Percentiles rank a stretch among this genome's conserved stretches.
Conservation (phyloP, 108 stramenopile species). For the Fragilaria crotonensis region DNA sequence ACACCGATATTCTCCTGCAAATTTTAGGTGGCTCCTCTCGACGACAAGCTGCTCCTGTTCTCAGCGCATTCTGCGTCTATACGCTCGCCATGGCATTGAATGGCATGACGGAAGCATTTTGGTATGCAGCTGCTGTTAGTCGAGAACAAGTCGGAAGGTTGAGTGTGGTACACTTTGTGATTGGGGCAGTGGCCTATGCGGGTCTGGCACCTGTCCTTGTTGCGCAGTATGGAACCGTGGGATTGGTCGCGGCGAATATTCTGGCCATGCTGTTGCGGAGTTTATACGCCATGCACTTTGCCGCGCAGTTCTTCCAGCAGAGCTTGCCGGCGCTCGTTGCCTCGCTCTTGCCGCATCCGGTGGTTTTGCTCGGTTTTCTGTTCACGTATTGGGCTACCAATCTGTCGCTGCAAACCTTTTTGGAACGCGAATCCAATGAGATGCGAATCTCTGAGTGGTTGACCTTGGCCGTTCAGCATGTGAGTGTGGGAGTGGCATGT, state of each 20-base stretch:
- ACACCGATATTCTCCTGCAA: constrained; percentile 60
- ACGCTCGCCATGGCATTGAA: constrained; percentile 87
- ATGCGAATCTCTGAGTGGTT: constrained; percentile 33
- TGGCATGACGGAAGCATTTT: constrained; percentile 94
- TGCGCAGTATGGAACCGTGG: constrained; percentile 42
- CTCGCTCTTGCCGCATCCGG: constrained; percentile 42
- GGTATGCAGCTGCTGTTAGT: constrained; percentile 63
- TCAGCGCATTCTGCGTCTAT: constrained; percentile 89
- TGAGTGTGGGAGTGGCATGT: constrained; percentile 41
- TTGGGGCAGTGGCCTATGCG: constrained; percentile 61
- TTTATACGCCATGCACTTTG: constrained; percentile 58
- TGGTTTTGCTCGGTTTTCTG: constrained; percentile 39
- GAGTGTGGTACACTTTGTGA: constrained; percentile 50
- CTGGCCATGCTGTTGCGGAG: constrained; percentile 65
- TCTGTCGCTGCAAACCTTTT: constrained; percentile 13
- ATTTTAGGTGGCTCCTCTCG: constrained; percentile 63
- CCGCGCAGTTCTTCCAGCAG: constrained; percentile 41
- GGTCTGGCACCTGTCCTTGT: constrained; percentile 53
- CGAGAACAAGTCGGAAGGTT: constrained; percentile 54
- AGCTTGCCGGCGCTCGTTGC: constrained; percentile 16
- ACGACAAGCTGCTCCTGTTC: constrained; percentile 53
- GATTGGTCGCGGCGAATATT: constrained; percentile 72
- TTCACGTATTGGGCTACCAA: constrained; percentile 32
- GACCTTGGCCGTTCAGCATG: constrained; percentile 40
- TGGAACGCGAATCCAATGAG: constrained; percentile 12